phyloP scores from a whole-genome alignment of 2,329 filamentous ascomycete species.

The Apiospora kogelbergensis region DNA sequence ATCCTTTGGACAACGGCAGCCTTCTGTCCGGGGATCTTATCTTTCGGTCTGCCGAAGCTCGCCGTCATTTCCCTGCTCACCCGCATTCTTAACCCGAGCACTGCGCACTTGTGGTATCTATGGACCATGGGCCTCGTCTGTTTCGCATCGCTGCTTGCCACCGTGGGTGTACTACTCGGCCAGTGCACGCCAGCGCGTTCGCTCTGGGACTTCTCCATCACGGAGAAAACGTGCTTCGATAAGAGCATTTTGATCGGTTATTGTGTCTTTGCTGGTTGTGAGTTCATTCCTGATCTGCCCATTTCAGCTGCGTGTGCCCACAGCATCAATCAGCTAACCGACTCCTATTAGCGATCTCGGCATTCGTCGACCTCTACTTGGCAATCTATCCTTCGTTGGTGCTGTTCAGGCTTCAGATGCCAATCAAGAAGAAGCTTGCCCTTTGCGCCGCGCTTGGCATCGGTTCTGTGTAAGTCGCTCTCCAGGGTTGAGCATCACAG shows the following conservation, averaged over 20 bases:
- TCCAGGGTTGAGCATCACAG: neutral
- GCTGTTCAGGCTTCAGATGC: constrained; percentile 37
- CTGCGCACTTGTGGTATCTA: constrained; percentile 21
- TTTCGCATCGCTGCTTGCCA: neutral
- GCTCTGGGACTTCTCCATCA: neutral
- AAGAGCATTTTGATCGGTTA: neutral
- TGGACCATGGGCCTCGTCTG: constrained; percentile 14
- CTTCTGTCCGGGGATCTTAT: constrained; percentile 27
- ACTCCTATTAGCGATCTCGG: constrained; percentile 30
- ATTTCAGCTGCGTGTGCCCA: neutral
- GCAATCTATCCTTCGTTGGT: constrained; percentile 41
- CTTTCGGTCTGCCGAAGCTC: constrained; percentile 29
- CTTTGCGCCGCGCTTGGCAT: constrained; percentile 26
- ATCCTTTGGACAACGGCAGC: constrained; percentile 27
- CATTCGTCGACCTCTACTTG: constrained; percentile 40
- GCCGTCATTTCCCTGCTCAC: constrained; percentile 27
- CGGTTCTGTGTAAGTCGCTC: constrained; percentile 23
- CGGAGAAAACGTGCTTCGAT: constrained; percentile 1
- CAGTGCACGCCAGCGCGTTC: neutral
- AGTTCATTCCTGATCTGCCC: constrained; percentile 18
- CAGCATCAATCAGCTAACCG: neutral
- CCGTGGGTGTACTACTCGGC: neutral
- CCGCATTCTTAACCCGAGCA: constrained; percentile 25
- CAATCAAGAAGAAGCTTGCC: constrained; percentile 25
- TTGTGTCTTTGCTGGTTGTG: neutral